Evolutionary conservation across 2,329 filamentous ascomycete species (phyloP).

Genomic region (Xylariaceae sp.): DNA sequence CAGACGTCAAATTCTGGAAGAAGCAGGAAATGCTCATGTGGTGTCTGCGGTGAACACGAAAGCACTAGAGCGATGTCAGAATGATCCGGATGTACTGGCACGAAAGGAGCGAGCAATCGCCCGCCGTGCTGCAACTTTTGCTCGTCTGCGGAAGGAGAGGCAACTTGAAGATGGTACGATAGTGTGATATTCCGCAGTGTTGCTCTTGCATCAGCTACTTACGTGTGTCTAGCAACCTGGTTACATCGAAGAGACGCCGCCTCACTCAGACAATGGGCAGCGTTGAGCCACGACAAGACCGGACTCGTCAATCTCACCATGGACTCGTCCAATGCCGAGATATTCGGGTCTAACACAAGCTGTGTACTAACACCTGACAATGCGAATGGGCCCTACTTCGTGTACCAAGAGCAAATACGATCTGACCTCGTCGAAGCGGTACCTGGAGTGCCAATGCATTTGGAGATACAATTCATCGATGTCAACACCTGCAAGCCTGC

Average conservation of each 20-base stretch:
- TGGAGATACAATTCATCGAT: conserved; percentile 45
- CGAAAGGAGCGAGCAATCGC: conserved; percentile 36
- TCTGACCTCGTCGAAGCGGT: conserved; percentile 36
- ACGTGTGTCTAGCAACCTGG: conserved; percentile 18
- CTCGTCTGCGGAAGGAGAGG: conserved; percentile 34
- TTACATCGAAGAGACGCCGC: conserved; percentile 34
- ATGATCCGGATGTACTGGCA: conserved; percentile 35
- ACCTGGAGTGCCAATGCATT: conserved; percentile 38
- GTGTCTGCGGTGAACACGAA: conserved; percentile 27
- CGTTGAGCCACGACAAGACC: conserved; percentile 36
- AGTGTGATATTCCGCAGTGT: conserved; percentile 16
- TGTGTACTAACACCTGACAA: conserved; percentile 40
- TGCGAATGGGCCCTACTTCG: conserved; percentile 43
- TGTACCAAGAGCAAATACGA: conserved; percentile 39
- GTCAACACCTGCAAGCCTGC: conserved; percentile 41
- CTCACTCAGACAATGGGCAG: conserved; percentile 36
- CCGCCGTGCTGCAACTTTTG: conserved; percentile 36
- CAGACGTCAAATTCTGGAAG: conserved; percentile 24
- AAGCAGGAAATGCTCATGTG: conserved; percentile 26
- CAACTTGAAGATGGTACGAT: conserved; percentile 22
- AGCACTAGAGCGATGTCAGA: conserved; percentile 37
- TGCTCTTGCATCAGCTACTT: not conserved
- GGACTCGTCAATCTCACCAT: conserved; percentile 28
- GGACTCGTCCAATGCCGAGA: conserved; percentile 27
- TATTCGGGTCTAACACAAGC: conserved; percentile 41